Evolutionary conservation across 2,329 filamentous ascomycete genomes (phyloP).

Genomic region (Colletotrichum chlorophyti): DNA sequence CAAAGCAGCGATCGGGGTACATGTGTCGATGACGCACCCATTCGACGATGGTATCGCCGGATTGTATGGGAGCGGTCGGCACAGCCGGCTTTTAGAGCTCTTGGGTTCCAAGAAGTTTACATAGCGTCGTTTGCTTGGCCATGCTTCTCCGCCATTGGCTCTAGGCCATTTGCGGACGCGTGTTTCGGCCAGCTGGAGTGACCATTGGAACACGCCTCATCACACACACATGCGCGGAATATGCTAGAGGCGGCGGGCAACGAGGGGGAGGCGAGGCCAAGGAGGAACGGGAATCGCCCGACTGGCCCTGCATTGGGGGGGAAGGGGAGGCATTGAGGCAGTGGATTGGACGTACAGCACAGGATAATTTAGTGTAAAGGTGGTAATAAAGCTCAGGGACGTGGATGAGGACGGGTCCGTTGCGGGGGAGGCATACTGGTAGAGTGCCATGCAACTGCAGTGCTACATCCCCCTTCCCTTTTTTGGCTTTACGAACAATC

Average conservation of each 20-base stretch:
- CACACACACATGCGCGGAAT: too few relatives aligned
- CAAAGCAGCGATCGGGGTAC: slow-evolving; percentile 17
- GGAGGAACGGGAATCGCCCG: slow-evolving; percentile 8
- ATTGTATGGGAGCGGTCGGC: neutral
- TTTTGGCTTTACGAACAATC: neutral
- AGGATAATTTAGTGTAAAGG: too few relatives aligned
- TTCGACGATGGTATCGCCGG: neutral
- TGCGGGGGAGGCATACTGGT: too few relatives aligned
- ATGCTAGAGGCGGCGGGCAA: too few relatives aligned
- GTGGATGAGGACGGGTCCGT: too few relatives aligned
- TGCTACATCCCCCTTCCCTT: neutral
- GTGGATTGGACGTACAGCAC: too few relatives aligned
- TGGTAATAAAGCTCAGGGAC: too few relatives aligned
- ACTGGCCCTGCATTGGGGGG: slow-evolving; percentile 20
- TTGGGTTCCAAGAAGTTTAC: slow-evolving; percentile 13
- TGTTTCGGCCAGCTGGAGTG: neutral
- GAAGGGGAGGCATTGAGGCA: neutral
- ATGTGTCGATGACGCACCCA: slow-evolving; percentile 25
- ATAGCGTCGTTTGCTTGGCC: slow-evolving; percentile 9
- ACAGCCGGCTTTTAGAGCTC: slow-evolving; percentile 12
- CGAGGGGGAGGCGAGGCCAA: neutral
- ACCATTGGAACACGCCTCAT: neutral
- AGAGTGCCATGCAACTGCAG: too few relatives aligned
- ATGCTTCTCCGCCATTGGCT: neutral
- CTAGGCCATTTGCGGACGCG: slow-evolving; percentile 10